phyloP scores from a whole-genome alignment of 164 flowering plant genomes.

The Vitis amurensis region DNA sequence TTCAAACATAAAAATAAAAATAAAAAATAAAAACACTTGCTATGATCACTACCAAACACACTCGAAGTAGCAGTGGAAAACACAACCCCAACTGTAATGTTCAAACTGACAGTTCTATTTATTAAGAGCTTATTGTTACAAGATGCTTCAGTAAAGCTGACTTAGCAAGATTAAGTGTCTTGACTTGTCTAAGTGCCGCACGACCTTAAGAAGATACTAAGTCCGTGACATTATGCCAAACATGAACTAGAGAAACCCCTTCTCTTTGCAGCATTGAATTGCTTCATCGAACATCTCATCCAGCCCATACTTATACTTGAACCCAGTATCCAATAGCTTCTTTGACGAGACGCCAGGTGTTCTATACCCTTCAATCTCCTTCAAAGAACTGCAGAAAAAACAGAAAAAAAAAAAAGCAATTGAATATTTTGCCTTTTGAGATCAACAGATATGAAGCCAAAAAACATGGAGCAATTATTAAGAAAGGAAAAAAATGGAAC shows the following conservation, averaged over 20 bases:
- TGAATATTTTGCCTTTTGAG: no score
- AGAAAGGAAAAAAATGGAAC: not conserved
- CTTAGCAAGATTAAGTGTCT: no score
- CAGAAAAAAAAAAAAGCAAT: not conserved
- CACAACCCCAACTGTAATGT: not conserved
- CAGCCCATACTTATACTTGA: slow-evolving; percentile 32
- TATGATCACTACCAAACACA: no score
- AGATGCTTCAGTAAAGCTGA: no score
- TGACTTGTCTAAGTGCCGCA: no score
- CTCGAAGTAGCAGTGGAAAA: no score
- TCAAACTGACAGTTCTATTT: no score
- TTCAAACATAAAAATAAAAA: no score
- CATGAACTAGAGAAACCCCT: not conserved
- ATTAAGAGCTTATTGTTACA: not conserved
- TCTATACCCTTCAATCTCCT: slow-evolving; percentile 7
- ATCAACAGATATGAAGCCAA: no score
- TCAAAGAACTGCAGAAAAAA: slow-evolving; percentile 13
- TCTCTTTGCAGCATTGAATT: slow-evolving; percentile 19
- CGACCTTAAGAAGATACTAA: no score
- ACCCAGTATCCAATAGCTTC: slow-evolving; percentile 45
- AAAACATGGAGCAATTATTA: not conserved
- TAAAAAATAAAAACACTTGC: no score
- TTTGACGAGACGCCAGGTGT: slow-evolving; percentile 25
- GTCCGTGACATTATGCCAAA: no score
- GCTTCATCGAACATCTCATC: slow-evolving; percentile 39